Evolutionary conservation across 352 stramenopile species (phyloP).

Genomic region (Pythium dissotocum): DNA sequence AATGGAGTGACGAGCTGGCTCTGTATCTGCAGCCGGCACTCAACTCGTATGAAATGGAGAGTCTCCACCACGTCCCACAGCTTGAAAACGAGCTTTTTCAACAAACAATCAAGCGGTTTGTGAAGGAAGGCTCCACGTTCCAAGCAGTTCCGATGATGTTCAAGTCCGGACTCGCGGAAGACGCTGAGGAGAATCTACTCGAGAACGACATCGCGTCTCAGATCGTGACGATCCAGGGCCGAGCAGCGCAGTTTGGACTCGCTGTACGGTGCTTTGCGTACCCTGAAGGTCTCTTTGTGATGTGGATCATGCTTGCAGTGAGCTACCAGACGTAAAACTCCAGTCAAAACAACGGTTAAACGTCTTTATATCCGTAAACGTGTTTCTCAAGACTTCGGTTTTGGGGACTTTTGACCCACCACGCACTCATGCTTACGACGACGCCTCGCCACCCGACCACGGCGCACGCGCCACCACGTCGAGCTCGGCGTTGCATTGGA

Average conservation of each 20-base stretch:
- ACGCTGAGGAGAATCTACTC: conserved; percentile 48
- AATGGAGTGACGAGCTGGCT: conserved; percentile 74
- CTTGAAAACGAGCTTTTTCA: conserved; percentile 85
- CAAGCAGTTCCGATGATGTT: conserved; percentile 83
- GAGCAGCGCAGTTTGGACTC: conserved; percentile 65
- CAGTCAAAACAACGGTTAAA: background rate
- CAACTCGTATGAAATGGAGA: conserved; percentile 86
- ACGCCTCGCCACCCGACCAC: conserved; percentile 38
- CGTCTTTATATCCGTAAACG: conserved; percentile 5
- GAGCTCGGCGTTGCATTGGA: conserved; percentile 26
- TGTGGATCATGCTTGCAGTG: conserved; percentile 86
- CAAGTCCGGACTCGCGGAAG: conserved; percentile 27
- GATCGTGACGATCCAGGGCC: conserved; percentile 64
- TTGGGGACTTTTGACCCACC: background rate
- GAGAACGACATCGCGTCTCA: conserved; percentile 49
- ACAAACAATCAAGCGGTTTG: conserved; percentile 73
- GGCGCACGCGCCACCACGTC: conserved; percentile 51
- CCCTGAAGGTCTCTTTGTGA: conserved; percentile 58
- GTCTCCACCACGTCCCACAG: conserved; percentile 58
- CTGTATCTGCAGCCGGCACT: conserved; percentile 86
- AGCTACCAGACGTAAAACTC: conserved; percentile 47
- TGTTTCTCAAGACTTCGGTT: background rate
- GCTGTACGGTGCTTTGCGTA: conserved; percentile 81
- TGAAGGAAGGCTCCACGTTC: conserved; percentile 83
- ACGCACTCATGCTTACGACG: conserved; percentile 11